A percentile compares a stretch with the other conserved stretches of the same genome.
These are phyloP conservation scores for Colletotrichum cereale DNA, from an alignment of 2,329 filamentous ascomycete genomes.

Conservation along the genomic window DNA sequence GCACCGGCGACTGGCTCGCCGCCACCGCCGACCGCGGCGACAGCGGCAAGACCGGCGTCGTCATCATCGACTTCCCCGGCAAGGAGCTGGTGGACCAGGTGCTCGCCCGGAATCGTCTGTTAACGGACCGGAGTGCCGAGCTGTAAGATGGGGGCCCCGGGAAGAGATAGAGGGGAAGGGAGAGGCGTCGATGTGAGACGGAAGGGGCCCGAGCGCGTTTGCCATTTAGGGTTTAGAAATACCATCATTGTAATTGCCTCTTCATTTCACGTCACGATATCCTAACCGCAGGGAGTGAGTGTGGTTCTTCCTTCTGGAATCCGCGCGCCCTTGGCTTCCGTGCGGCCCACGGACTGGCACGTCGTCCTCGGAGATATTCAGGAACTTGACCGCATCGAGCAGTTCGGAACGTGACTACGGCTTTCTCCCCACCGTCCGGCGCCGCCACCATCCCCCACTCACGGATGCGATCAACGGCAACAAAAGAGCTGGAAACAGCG, in stretches of 20 bases:
- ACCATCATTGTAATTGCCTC: neutral
- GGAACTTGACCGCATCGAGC: neutral
- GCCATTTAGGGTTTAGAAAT: neutral
- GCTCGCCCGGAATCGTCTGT: constrained; percentile 54
- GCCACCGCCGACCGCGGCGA: constrained; percentile 33
- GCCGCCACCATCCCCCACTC: neutral
- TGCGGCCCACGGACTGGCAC: neutral
- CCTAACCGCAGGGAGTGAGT: neutral
- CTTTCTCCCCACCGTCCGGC: neutral
- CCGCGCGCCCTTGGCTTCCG: neutral
- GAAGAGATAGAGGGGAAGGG: too few relatives aligned
- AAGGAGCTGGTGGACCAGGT: constrained; percentile 56
- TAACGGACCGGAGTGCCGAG: constrained; percentile 38
- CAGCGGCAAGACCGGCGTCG: constrained; percentile 54
- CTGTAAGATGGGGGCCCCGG: constrained; percentile 3
- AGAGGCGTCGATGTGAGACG: neutral
- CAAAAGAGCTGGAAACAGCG: neutral
- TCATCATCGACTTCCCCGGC: constrained; percentile 64
- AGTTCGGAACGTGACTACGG: neutral
- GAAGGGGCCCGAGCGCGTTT: neutral
- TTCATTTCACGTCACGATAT: neutral
- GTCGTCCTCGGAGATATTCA: neutral
- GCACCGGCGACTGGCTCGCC: constrained; percentile 59
- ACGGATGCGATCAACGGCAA: neutral
- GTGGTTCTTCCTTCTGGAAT: neutral